phyloP scores from a whole-genome alignment of 2,329 filamentous ascomycete genomes.

The Colletotrichum lupini region DNA sequence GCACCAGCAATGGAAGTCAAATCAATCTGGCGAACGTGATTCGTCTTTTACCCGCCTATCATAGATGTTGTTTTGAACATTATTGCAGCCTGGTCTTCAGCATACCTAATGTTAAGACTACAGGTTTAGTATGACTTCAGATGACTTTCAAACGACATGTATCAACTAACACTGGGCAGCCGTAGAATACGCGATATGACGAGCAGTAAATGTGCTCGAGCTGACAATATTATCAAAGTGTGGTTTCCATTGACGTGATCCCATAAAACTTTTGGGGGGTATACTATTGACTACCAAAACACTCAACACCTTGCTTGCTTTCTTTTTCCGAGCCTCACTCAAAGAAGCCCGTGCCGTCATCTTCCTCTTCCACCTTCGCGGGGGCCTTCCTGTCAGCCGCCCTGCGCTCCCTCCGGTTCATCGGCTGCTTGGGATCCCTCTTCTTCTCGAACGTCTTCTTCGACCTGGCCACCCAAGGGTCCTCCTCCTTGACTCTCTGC shows the following conservation, averaged over 20 bases:
- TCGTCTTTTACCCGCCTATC: not conserved
- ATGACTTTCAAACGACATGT: not conserved
- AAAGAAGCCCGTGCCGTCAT: constrained; percentile 70
- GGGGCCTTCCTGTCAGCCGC: constrained; percentile 44
- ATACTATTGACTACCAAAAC: constrained; percentile 28
- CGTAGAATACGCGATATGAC: not conserved
- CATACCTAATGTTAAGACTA: not conserved
- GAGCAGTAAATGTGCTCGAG: not conserved
- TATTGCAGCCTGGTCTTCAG: not conserved
- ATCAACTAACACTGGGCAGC: not conserved
- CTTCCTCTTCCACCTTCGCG: constrained; percentile 54
- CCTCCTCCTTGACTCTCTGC: constrained; percentile 49
- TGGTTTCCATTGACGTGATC: constrained; percentile 11
- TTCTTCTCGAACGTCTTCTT: constrained; percentile 30
- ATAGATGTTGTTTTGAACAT: not conserved
- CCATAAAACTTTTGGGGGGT: constrained; percentile 27
- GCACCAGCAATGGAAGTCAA: not conserved
- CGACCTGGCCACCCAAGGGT: constrained; percentile 39
- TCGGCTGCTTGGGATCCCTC: constrained; percentile 38
- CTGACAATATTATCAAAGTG: not conserved
- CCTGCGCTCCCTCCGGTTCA: constrained; percentile 33
- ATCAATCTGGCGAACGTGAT: not conserved
- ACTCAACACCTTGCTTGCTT: constrained; percentile 13
- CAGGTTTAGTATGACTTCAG: not conserved
- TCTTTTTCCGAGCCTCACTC: constrained; percentile 47